phyloP scores from a whole-genome alignment of 306 rosid species.

The Malus fusca region DNA sequence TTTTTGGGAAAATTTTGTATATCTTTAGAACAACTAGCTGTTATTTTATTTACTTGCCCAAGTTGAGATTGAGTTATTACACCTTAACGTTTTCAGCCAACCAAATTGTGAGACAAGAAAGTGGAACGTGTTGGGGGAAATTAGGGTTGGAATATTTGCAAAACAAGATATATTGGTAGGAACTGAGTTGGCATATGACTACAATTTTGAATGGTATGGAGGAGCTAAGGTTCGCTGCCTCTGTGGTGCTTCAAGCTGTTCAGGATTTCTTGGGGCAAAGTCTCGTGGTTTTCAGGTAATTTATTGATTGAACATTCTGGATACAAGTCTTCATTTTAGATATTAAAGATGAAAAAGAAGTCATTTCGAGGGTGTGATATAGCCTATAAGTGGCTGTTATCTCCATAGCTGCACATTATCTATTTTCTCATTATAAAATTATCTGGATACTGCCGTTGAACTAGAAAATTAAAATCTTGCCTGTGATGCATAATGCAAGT shows the following conservation, averaged over 20 bases:
- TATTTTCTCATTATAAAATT: background rate
- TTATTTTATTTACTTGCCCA: background rate
- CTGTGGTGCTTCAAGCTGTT: conserved; percentile 83
- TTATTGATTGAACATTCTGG: background rate
- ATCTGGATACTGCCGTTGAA: background rate
- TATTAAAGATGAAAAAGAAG: background rate
- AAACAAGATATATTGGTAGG: conserved; percentile 72
- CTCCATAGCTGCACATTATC: background rate
- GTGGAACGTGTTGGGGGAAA: conserved; percentile 94
- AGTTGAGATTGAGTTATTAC: conserved; percentile 26
- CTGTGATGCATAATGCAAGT: background rate
- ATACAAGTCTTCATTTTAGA: background rate
- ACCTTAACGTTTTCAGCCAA: conserved; percentile 51
- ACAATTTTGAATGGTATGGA: conserved; percentile 97
- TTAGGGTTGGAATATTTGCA: conserved; percentile 97
- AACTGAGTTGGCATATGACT: conserved; percentile 82
- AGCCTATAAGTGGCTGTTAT: background rate
- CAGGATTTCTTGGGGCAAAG: conserved; percentile 94
- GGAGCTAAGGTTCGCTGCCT: conserved; percentile 96
- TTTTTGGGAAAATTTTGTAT: conserved; percentile 1
- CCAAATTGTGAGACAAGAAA: conserved; percentile 97
- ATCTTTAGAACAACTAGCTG: background rate
- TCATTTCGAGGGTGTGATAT: background rate
- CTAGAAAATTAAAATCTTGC: background rate
- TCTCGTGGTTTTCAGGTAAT: conserved; percentile 93